These are phyloP conservation scores for Globisporangium cederbergense DNA, from an alignment of 352 stramenopile genomes.

Conservation along the genomic window DNA sequence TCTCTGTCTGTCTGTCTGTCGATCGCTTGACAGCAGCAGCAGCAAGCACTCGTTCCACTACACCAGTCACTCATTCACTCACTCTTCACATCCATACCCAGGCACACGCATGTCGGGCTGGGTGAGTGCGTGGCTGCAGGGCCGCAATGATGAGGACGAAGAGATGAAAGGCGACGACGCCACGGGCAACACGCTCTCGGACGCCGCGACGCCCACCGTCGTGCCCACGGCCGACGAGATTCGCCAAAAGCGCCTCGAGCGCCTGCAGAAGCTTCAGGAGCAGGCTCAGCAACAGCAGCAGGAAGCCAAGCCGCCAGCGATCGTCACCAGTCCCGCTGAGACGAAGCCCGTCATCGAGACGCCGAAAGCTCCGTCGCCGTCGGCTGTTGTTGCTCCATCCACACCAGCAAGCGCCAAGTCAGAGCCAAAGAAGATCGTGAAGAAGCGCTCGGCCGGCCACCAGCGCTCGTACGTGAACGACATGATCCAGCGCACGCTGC, in stretches of 20 bases:
- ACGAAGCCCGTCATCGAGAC: background rate
- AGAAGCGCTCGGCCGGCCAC: slow-evolving; percentile 18
- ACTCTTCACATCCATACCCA: background rate
- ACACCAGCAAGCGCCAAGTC: too few relatives aligned
- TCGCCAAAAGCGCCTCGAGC: slow-evolving; percentile 45
- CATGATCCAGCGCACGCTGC: slow-evolving; percentile 66
- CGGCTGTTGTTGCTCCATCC: background rate
- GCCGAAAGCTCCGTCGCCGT: background rate
- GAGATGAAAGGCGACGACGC: slow-evolving; percentile 32
- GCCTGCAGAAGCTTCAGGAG: slow-evolving; percentile 59
- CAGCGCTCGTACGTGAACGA: slow-evolving; percentile 70
- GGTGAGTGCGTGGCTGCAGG: slow-evolving; percentile 55
- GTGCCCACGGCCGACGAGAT: slow-evolving; percentile 45
- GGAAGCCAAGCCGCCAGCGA: background rate
- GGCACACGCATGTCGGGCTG: slow-evolving; percentile 38
- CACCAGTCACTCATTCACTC: too few relatives aligned
- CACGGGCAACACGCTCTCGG: slow-evolving; percentile 9
- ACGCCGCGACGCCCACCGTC: slow-evolving; percentile 7
- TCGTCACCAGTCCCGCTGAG: background rate
- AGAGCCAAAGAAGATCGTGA: slow-evolving; percentile 28
- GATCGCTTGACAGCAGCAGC: too few relatives aligned
- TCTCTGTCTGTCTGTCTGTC: too few relatives aligned
- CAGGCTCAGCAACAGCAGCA: slow-evolving; percentile 25
- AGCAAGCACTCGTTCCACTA: too few relatives aligned
- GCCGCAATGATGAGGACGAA: slow-evolving; percentile 38